Evolutionary conservation across 345 rosid genomes (phyloP), one percentile per base, ranked within the genome.

Genomic region (Acer negundo): DNA sequence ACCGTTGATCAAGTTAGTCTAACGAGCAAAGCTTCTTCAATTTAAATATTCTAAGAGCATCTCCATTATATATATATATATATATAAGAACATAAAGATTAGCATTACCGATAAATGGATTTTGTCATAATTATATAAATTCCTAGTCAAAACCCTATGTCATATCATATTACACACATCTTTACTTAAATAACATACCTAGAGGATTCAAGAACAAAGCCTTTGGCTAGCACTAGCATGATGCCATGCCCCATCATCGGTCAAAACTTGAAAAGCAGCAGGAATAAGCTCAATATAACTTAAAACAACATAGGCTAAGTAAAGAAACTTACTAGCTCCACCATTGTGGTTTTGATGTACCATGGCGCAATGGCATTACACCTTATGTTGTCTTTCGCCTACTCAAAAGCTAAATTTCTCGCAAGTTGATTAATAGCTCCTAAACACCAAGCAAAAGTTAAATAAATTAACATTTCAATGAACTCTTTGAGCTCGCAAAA

Each of bases 301-400:
- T 31, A 17, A 17, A 24, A 67, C 38, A 63, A 46, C 0, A 68
- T 40, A 51, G 51, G 26, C 40, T 3, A 38, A 31, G 63, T 3
- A 22, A 38, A 51, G 79, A 66, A 70, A 63, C 70, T 85, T 92
- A 92, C 97, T 62, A 82, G 91, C 69, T 90, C 93, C 82, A 90
- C 94, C 95, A 94, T 85, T 38, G 94, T 84, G 56, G 97, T 94
- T 86, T 80, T 89, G 85, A 94, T 88, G 82, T 88, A 89, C 97
- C 98, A 94, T 51, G 97, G 97, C 7, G 93, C 97, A 75, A 94
- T 93, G 70, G 92, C 90, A 75, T 92, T 92, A 81, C 87, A 72
- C 84, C 95, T 89, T 82, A 90, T 94, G 69, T 89, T 90, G 84
- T 92, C 98, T 61, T 85, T 87, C 0, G 97, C 94, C 95, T 94